Conservation (phyloP, 2,329 filamentous ascomycete genomes). For the Arthrobotrys pseudoclavata region DNA sequence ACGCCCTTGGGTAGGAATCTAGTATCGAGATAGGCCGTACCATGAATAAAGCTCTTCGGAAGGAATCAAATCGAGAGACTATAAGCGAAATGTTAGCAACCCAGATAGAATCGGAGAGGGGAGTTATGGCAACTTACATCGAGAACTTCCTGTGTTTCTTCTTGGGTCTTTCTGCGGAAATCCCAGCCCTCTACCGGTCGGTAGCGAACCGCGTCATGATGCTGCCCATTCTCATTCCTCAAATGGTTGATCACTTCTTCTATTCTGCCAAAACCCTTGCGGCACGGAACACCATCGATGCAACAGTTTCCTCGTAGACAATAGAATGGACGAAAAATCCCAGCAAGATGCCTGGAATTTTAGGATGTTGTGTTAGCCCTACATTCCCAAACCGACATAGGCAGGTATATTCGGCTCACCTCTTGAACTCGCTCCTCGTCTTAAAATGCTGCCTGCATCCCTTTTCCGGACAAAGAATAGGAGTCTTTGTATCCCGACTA, state of each 20-base stretch:
- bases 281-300: constrained; percentile 49
- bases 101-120: too few species aligned
- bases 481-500: constrained; percentile 29
- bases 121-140: constrained; percentile 27
- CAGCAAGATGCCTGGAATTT: constrained; percentile 44
- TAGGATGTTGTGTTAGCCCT: background rate
- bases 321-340: constrained; percentile 54
- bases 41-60: constrained; percentile 40
- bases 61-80: constrained; percentile 43
- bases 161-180: constrained; percentile 36
- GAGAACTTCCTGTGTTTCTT: constrained; percentile 41
- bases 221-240: constrained; percentile 55
- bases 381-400: background rate
- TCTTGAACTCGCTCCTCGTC: constrained; percentile 48
- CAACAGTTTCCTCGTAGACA: constrained; percentile 58
- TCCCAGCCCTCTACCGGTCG: constrained; percentile 60
- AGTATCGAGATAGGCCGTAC: constrained; percentile 21
- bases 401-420: constrained; percentile 26
- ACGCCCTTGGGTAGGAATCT: background rate
- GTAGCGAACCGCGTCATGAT: constrained; percentile 54
- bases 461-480: constrained; percentile 53
- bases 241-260: constrained; percentile 58
- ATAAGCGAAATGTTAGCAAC: background rate
- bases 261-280: constrained; percentile 56
- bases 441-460: constrained; percentile 38